These are phyloP conservation scores for Boletus rubroflammeus DNA, from an alignment of 768 basidiomycete genomes.

Conservation along the genomic window DNA sequence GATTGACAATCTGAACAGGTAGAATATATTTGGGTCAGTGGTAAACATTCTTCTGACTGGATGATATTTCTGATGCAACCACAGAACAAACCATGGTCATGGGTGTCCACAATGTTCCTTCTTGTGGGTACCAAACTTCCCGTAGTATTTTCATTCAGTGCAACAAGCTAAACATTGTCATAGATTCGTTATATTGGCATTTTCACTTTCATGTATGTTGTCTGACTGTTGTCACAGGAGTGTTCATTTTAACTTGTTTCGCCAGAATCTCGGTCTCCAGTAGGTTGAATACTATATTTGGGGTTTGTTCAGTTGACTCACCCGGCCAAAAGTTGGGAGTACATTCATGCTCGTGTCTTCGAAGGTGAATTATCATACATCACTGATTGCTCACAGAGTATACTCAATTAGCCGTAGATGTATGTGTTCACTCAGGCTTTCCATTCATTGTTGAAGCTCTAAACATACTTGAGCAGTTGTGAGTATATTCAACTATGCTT, in stretches of 20 bases:
- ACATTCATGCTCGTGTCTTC: neutral
- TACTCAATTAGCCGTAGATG: neutral
- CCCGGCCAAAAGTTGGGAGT: neutral
- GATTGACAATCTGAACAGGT: neutral
- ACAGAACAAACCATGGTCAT: neutral
- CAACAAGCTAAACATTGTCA: neutral
- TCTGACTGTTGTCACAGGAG: neutral
- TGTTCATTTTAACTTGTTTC: neutral
- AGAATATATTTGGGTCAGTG: neutral
- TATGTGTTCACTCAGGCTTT: neutral
- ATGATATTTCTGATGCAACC: neutral
- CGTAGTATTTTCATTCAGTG: neutral
- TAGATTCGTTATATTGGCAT: neutral
- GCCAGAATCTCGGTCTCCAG: neutral
- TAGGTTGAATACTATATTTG: neutral
- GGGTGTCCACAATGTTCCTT: neutral
- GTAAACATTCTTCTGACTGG: neutral
- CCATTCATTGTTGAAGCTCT: too few species aligned
- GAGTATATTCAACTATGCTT: neutral
- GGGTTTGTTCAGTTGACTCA: neutral
- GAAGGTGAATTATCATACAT: neutral
- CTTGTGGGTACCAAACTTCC: neutral
- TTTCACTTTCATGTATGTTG: neutral
- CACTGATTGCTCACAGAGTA: neutral
- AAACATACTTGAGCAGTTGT: neutral